Conservation (phyloP, 208 protist species). For the Trypanosoma avium region DNA sequence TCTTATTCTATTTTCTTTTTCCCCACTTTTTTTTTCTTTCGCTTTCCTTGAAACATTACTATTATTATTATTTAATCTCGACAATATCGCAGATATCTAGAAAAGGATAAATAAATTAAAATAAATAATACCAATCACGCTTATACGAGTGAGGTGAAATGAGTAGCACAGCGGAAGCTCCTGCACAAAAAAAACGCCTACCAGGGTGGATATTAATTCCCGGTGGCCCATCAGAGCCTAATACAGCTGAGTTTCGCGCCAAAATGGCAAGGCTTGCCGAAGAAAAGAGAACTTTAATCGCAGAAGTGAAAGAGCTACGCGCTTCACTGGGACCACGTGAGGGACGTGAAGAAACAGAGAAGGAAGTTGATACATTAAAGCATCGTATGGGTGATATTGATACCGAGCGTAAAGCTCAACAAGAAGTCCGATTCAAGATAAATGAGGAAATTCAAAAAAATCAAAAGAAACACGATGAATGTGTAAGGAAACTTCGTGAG, state of each 20-base stretch:
- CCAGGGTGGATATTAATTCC: slow-evolving; percentile 63
- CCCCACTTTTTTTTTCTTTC: not conserved
- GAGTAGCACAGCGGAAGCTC: not conserved
- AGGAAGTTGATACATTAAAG: slow-evolving; percentile 44
- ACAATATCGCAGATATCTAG: no score
- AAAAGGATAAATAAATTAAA: no score
- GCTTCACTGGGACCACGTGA: slow-evolving; percentile 39
- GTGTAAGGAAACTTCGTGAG: slow-evolving; percentile 42
- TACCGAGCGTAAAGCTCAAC: slow-evolving; percentile 38
- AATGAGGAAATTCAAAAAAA: slow-evolving; percentile 62
- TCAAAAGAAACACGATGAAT: slow-evolving; percentile 54
- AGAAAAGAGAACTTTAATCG: slow-evolving; percentile 46
- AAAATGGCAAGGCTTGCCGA: slow-evolving; percentile 42
- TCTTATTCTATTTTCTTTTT: not conserved
- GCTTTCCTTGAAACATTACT: not conserved
- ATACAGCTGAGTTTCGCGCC: slow-evolving; percentile 37
- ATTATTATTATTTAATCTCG: not conserved
- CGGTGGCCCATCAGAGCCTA: slow-evolving; percentile 51
- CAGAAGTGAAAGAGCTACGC: slow-evolving; percentile 66
- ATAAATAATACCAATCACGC: no score
- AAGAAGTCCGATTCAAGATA: slow-evolving; percentile 50
- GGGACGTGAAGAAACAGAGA: slow-evolving; percentile 25
- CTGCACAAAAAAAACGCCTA: slow-evolving; percentile 8
- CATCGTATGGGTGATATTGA: slow-evolving; percentile 60
- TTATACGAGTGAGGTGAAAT: not conserved